A percentile compares a stretch with the other conserved stretches of the same genome.
Evolutionary conservation across 441 rosid genomes (phyloP).

Genomic region (Raphanus hybrid): DNA sequence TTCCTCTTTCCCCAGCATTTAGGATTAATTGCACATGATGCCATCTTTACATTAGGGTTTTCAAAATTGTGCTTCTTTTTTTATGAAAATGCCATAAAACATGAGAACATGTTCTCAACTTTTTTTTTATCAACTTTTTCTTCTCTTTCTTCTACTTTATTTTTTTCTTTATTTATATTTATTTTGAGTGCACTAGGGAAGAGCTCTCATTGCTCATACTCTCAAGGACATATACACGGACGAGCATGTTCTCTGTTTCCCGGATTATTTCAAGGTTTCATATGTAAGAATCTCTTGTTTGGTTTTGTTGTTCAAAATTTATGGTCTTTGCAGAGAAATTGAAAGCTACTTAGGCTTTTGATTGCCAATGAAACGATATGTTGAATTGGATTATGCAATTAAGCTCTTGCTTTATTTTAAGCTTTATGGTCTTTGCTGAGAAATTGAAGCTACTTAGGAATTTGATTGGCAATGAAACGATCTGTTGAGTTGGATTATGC

Average conservation of each 20-base stretch:
- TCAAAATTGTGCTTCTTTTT: background rate
- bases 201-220: background rate
- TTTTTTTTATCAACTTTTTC: background rate
- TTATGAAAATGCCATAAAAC: background rate
- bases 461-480: slow-evolving; percentile 1
- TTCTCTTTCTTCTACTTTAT: background rate
- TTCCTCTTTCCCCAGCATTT: too few relatives aligned
- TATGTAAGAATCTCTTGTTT: background rate
- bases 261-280: background rate
- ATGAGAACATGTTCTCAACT: background rate
- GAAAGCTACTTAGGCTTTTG: too few relatives aligned
- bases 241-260: background rate
- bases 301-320: background rate
- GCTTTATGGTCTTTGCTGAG: background rate
- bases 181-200: background rate
- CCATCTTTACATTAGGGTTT: background rate
- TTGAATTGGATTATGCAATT: background rate
- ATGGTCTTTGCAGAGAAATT: too few relatives aligned
- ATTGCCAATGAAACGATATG: too few relatives aligned
- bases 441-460: slow-evolving; percentile 1
- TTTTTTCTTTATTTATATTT: background rate
- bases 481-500: background rate
- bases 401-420: background rate
- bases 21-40: background rate
- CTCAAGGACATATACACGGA: background rate